Evolutionary conservation across 2,329 filamentous ascomycete species (phyloP).

Genomic region (Neophaeococcomyces mojaviensis): DNA sequence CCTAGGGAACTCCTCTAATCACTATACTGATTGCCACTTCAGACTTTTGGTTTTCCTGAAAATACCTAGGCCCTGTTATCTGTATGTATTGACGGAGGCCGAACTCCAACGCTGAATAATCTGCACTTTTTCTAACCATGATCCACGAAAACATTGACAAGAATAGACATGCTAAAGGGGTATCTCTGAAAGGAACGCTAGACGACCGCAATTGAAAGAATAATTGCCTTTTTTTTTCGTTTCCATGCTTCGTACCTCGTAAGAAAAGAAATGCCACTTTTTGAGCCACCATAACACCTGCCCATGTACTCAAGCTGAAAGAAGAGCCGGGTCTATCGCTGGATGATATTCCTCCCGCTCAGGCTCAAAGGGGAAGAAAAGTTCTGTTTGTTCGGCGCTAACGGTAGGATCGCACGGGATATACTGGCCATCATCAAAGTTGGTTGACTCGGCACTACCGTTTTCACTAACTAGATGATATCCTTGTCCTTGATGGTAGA

Average conservation of each 20-base stretch:
- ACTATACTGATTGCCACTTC: too few species aligned
- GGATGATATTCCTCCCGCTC: conserved; percentile 1
- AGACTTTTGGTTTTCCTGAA: too few species aligned
- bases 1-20: too few species aligned
- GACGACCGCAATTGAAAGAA: not conserved
- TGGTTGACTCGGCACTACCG: not conserved
- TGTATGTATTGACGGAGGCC: too few species aligned
- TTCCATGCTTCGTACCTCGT: not conserved
- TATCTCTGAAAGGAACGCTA: conserved; percentile 1
- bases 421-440: conserved; percentile 8
- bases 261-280: too few species aligned
- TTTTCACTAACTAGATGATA: conserved; percentile 13
- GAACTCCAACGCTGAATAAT: too few species aligned
- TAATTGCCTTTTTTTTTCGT: not conserved
- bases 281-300: too few species aligned
- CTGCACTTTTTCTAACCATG: too few species aligned
- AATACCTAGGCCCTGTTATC: too few species aligned
- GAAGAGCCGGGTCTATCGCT: conserved; percentile 1
- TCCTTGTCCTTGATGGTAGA: conserved; percentile 17
- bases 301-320: not conserved
- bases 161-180: conserved; percentile 4
- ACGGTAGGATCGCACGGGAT: not conserved
- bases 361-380: conserved; percentile 8
- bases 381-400: not conserved
- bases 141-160: not conserved